These are phyloP conservation scores for Neurospora sp. DNA, from an alignment of 495 filamentous ascomycete species.

Conservation along the genomic window DNA sequence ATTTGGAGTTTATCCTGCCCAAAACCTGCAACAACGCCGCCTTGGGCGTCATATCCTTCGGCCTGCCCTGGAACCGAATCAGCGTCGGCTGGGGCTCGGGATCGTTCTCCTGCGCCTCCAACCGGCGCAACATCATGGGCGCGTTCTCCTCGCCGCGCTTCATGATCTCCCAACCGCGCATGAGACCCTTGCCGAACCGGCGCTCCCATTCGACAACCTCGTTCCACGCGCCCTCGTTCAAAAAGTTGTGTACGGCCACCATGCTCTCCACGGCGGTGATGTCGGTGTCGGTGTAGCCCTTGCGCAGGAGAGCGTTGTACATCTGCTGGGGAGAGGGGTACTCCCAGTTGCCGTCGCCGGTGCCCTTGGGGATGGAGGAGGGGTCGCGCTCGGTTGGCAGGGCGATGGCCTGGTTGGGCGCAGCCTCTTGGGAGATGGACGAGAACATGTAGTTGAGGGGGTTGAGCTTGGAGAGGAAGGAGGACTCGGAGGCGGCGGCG, in stretches of 20 bases:
- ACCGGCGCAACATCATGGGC: slow-evolving; percentile 18
- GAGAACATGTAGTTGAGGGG: slow-evolving; percentile 96
- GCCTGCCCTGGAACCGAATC: slow-evolving; percentile 77
- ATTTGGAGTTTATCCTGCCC: slow-evolving; percentile 62
- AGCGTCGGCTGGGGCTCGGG: slow-evolving; percentile 50
- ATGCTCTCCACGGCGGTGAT: slow-evolving; percentile 90
- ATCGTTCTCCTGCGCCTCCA: slow-evolving; percentile 26
- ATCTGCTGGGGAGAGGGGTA: slow-evolving; percentile 98
- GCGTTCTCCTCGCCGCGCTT: slow-evolving; percentile 56
- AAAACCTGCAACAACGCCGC: slow-evolving; percentile 68
- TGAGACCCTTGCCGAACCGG: slow-evolving; percentile 63
- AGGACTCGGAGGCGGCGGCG: slow-evolving; percentile 25
- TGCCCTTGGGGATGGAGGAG: slow-evolving; percentile 79
- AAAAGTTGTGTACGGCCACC: slow-evolving; percentile 94
- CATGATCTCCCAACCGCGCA: slow-evolving; percentile 63
- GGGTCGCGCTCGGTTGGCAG: slow-evolving; percentile 70
- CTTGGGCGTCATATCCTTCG: slow-evolving; percentile 84
- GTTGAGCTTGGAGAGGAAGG: slow-evolving; percentile 64
- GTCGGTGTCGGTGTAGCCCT: slow-evolving; percentile 90
- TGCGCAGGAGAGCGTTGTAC: slow-evolving; percentile 95
- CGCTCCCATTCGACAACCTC: slow-evolving; percentile 92
- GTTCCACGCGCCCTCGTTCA: slow-evolving; percentile 94
- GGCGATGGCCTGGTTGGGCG: slow-evolving; percentile 57
- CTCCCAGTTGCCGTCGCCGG: slow-evolving; percentile 76
- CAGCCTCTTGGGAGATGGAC: slow-evolving; percentile 66